Evolutionary conservation across 192 early-diverging fungal species (phyloP), one percentile per base, ranked within the genome.

Genomic region (Globomyces pollinis-pini): DNA sequence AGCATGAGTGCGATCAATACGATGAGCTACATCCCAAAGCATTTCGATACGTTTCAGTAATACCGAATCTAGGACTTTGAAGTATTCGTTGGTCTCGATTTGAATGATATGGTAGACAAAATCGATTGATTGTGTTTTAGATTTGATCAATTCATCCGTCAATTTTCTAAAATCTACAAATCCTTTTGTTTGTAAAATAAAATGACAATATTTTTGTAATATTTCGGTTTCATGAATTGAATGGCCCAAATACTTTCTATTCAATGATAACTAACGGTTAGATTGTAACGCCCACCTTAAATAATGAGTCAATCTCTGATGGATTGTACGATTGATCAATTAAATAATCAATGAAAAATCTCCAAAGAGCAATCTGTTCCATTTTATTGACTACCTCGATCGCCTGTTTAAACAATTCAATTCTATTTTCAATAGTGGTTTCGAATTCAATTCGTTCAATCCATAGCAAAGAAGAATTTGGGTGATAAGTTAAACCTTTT

Each of bases 391-490:
- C 41, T 5, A 1, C 16, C 16, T 43, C 20, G 7, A 43, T n/a
- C 20, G 41, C 41, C 16, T 36, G 45, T 28, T 61, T 60, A 44
- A 67, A 61, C 9, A 59, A 51, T 21, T 60, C 65, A 63, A 18
- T 16, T 38, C 31, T 51, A 24, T 16, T 43, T 3, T 33, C 47
- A 52, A 0, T 16, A 1, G 21, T 50, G 1, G 1, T 38, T 43
- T 12, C 5, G 41, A 62, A 24, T 13, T 55, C n/a, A 12, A 80
- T 71, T 32, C 65, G 50, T 24, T 69, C 54, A 15, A 28, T 50
- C 76, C 65, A 85, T 33, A 74, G 70, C 35, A 61, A 45, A 29
- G 57, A 68, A n/a, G 69, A 66, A 12, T 58, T 52, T n/a, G 80
- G 68, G 21, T 68, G 64, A 0, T 57, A 54, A 29, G 66, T 60